Percentiles rank a stretch among this genome's conserved stretches.
These are phyloP conservation scores for Chrysosporium keratinophilum DNA, from an alignment of 2,329 filamentous ascomycete genomes.

Conservation along the genomic window DNA sequence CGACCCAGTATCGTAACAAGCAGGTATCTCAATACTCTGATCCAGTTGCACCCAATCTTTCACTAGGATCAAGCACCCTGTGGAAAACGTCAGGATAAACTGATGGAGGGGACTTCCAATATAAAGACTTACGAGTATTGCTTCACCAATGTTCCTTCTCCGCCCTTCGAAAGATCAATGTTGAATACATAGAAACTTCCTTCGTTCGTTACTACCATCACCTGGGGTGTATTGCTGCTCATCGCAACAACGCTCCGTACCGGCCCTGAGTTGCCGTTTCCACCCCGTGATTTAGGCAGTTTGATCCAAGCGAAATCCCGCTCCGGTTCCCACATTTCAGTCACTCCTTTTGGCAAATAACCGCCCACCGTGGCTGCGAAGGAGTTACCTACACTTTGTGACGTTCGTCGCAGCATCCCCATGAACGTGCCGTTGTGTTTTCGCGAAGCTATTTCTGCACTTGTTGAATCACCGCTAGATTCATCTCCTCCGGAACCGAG, in stretches of 20 bases:
- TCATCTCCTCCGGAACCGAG: conserved; percentile 27
- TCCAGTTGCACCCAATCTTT: conserved; percentile 23
- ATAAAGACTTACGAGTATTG: conserved; percentile 72
- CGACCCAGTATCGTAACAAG: background rate
- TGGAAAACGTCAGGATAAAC: conserved; percentile 13
- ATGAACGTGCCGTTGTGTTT: conserved; percentile 66
- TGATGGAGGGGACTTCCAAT: conserved; percentile 1
- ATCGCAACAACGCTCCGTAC: conserved; percentile 91
- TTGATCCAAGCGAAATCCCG: conserved; percentile 96
- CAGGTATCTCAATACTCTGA: conserved; percentile 3
- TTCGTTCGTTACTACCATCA: conserved; percentile 97
- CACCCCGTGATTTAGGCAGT: conserved; percentile 54
- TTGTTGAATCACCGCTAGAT: conserved; percentile 22
- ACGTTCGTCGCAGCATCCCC: conserved; percentile 85
- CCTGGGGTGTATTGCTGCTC: conserved; percentile 85
- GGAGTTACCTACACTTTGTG: conserved; percentile 80
- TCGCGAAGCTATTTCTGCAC: conserved; percentile 30
- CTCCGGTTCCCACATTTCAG: conserved; percentile 93
- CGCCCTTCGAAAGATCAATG: conserved; percentile 87
- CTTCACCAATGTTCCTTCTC: conserved; percentile 81
- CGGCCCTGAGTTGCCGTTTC: conserved; percentile 39
- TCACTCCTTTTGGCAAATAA: conserved; percentile 85
- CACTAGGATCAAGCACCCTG: conserved; percentile 38
- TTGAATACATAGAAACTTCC: conserved; percentile 92
- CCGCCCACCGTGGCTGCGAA: conserved; percentile 82